These are phyloP conservation scores for Podaxis rugospora DNA, from an alignment of 768 basidiomycete genomes.

Conservation along the genomic window DNA sequence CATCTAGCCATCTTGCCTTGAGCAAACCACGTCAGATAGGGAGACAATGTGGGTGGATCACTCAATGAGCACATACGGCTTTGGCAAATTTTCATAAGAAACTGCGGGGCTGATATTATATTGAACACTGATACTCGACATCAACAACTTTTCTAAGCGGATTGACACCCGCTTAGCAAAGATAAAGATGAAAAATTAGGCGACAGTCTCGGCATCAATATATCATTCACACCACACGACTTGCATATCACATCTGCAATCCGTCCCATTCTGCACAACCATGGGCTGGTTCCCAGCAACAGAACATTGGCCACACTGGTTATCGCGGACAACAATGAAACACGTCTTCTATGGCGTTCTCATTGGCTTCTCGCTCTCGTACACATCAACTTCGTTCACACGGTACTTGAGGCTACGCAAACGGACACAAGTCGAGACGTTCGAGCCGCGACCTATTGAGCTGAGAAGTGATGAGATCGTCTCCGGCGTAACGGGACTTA, in stretches of 20 bases:
- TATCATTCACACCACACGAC: neutral
- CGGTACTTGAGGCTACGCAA: constrained; percentile 48
- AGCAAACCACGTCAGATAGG: neutral
- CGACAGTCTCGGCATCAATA: constrained; percentile 6
- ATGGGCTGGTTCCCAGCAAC: constrained; percentile 20
- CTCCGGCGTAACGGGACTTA: constrained; percentile 76
- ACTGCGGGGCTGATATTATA: neutral
- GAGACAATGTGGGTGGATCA: neutral
- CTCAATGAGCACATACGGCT: neutral
- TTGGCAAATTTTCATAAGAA: neutral
- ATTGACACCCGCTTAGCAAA: neutral
- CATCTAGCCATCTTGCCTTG: neutral
- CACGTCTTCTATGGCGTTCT: constrained; percentile 45
- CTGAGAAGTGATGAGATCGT: constrained; percentile 75
- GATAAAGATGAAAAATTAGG: neutral
- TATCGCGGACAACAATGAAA: constrained; percentile 30
- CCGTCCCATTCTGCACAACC: constrained; percentile 4
- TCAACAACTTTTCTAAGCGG: neutral
- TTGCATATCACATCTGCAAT: neutral
- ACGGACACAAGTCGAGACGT: constrained; percentile 35
- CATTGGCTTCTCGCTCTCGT: constrained; percentile 72
- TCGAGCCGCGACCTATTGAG: constrained; percentile 58
- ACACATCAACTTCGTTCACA: constrained; percentile 64
- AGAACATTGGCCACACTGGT: constrained; percentile 30
- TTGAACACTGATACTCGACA: neutral